These are phyloP conservation scores for Camelina hispida DNA, from an alignment of 345 rosid species.

Conservation along the genomic window DNA sequence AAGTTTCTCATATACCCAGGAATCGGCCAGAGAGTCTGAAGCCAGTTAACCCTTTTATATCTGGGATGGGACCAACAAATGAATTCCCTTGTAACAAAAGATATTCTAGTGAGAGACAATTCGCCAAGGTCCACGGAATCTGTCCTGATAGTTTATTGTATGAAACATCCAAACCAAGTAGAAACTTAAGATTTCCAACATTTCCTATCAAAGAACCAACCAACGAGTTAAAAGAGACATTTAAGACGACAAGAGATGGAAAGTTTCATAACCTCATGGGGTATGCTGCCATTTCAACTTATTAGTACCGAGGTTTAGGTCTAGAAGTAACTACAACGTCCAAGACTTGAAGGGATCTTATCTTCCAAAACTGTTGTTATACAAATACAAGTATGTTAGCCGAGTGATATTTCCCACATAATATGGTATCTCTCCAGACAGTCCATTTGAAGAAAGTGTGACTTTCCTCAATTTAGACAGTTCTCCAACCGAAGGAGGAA, in stretches of 20 bases:
- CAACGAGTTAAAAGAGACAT: constrained; percentile 2
- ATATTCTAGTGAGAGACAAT: constrained; percentile 18
- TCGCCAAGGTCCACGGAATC: constrained; percentile 7
- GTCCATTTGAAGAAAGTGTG: constrained; percentile 16
- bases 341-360: not conserved
- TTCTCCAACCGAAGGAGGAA: constrained; percentile 4
- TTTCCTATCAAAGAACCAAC: too few relatives aligned
- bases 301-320: not conserved
- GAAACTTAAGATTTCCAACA: not conserved
- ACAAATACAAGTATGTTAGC: not conserved
- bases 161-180: not conserved
- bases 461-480: constrained; percentile 27
- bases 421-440: constrained; percentile 12
- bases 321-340: not conserved
- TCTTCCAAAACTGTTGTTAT: constrained; percentile 5
- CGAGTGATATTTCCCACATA: constrained; percentile 11
- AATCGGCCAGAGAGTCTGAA: constrained; percentile 27
- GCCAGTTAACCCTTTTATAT: constrained; percentile 13
- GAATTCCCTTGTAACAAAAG: constrained; percentile 27
- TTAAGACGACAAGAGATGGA: constrained; percentile 4
- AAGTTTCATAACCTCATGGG: constrained; percentile 10
- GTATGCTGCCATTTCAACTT: constrained; percentile 4
- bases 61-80: constrained; percentile 26
- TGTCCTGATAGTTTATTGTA: constrained; percentile 28
- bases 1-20: constrained; percentile 33